These are phyloP conservation scores for Camellia sinensis DNA, from an alignment of 148 eudicot species.

Conservation along the genomic window DNA sequence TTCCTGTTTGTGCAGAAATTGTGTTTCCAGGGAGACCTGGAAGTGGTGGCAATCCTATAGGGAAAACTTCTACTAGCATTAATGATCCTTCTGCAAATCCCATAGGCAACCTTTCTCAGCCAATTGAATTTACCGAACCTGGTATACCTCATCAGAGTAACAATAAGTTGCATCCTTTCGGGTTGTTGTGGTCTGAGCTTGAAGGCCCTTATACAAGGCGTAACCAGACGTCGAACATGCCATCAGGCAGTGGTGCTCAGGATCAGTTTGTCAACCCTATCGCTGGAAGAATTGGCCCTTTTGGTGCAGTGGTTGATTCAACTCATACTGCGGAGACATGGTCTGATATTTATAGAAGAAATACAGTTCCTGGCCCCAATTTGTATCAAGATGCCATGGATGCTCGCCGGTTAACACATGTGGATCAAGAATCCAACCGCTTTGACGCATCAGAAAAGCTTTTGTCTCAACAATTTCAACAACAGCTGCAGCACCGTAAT, in stretches of 20 bases:
- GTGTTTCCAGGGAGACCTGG: constrained; percentile 85
- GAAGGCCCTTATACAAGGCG: constrained; percentile 52
- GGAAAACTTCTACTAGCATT: constrained; percentile 36
- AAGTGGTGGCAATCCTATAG: constrained; percentile 45
- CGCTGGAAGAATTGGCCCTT: constrained; percentile 41
- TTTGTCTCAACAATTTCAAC: constrained; percentile 49
- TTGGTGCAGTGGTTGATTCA: constrained; percentile 40
- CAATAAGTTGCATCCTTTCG: constrained; percentile 86
- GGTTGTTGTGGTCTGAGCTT: constrained; percentile 92
- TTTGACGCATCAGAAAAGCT: constrained; percentile 62
- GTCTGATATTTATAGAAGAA: constrained; percentile 47
- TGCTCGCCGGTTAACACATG: constrained; percentile 38
- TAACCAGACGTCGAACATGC: constrained; percentile 36
- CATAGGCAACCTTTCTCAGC: constrained; percentile 33
- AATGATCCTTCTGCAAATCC: constrained; percentile 38
- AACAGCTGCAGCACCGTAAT: constrained; percentile 56
- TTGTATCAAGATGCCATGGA: constrained; percentile 56
- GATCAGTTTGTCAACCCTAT: constrained; percentile 43
- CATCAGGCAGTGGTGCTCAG: constrained; percentile 38
- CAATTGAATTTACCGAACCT: constrained; percentile 37
- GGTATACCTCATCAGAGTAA: constrained; percentile 34
- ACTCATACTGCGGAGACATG: constrained; percentile 46
- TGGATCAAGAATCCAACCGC: constrained; percentile 58
- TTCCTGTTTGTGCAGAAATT: constrained; percentile 48
- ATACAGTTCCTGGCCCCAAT: constrained; percentile 44